A percentile compares a stretch with the other conserved stretches of the same genome.
These are phyloP conservation scores for Rutstroemia sydowiana DNA, from an alignment of 2,329 filamentous ascomycete species.

Conservation along the genomic window DNA sequence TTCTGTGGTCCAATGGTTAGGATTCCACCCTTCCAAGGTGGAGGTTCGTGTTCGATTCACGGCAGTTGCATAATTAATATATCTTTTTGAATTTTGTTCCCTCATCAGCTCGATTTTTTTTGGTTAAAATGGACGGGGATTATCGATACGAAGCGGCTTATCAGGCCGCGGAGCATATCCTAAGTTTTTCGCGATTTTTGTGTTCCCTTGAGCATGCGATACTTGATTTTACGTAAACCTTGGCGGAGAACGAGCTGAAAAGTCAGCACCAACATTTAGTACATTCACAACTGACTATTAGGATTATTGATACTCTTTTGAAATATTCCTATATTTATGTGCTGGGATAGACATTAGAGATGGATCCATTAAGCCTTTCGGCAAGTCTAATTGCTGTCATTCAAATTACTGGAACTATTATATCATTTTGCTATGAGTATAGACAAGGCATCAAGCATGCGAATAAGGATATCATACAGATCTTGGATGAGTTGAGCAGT, in stretches of 20 bases:
- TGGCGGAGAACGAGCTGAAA: too few relatives aligned
- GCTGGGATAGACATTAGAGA: not conserved
- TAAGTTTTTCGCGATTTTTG: not conserved
- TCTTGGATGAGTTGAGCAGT: slow-evolving; percentile 16
- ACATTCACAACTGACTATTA: not conserved
- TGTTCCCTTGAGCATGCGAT: too few relatives aligned
- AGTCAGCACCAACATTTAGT: too few relatives aligned
- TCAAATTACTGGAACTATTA: slow-evolving; percentile 17
- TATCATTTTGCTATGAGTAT: slow-evolving; percentile 21
- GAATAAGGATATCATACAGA: slow-evolving; percentile 15
- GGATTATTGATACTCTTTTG: not conserved
- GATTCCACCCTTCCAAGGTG: slow-evolving; percentile 6
- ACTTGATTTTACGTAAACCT: too few relatives aligned
- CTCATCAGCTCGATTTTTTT: too few relatives aligned
- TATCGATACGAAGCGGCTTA: not conserved
- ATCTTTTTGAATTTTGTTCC: too few relatives aligned
- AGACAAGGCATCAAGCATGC: slow-evolving; percentile 14
- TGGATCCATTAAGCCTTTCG: slow-evolving; percentile 21
- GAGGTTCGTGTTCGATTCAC: slow-evolving; percentile 6
- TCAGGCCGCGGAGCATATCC: too few relatives aligned
- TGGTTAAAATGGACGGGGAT: not conserved
- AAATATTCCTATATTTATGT: not conserved
- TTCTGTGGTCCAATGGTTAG: slow-evolving; percentile 7
- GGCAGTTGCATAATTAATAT: not conserved
- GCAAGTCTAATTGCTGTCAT: slow-evolving; percentile 20